Evolutionary conservation across 1,284 basidiomycete species (phyloP), one percentile per base, ranked within the genome.

Genomic region (Rhodotorula sp.): DNA sequence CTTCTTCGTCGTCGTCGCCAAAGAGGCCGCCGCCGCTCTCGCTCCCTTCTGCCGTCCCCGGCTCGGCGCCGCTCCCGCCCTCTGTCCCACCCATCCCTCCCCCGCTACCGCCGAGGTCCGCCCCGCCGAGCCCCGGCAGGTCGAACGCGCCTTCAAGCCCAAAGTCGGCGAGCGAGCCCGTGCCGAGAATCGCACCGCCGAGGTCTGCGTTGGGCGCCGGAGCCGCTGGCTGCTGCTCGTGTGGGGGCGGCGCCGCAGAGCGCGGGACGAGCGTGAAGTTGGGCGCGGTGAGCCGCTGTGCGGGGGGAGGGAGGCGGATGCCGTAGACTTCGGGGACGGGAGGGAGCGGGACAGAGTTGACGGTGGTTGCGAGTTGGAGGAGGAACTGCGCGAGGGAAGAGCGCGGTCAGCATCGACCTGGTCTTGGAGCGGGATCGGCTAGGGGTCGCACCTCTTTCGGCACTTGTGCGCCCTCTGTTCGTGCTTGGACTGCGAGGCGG

Each of bases 321-420:
- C 95, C 96, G 82, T 97, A 97, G 2, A 93, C 89, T 83, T 98
- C 96, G n/a, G 91, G 91, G 16, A 98, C 90, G 5, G 92, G 84
- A 5, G 96, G 96, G 7, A 99, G 86, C 0, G 96, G 93, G 45
- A 88, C 86, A 1, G 91, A 86, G 81, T 99, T 99, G 57, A 95
- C 90, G 80, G 94, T 91, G 8, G 92, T 88, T 2, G 97, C 94
- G 42, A 98, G 85, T 12, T 91, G 90, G 52, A 93, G 87, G 16
- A 92, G 86, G 82, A 97, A 93, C 93, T 97, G 79, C 7, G 34
- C 50, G 25, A 46, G 48, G 52, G 54, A 66, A 21, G 27, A 19
- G 41, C 44, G 8, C 41, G 45, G 42, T 54, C 8, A 49, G 19
- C 3, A n/a, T n/a, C n/a, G n/a, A n/a, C n/a, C n/a, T n/a, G n/a